A percentile compares a stretch with the other conserved stretches of the same genome.
phyloP scores from a whole-genome alignment of 768 basidiomycete species.

The Trametes cingulata region DNA sequence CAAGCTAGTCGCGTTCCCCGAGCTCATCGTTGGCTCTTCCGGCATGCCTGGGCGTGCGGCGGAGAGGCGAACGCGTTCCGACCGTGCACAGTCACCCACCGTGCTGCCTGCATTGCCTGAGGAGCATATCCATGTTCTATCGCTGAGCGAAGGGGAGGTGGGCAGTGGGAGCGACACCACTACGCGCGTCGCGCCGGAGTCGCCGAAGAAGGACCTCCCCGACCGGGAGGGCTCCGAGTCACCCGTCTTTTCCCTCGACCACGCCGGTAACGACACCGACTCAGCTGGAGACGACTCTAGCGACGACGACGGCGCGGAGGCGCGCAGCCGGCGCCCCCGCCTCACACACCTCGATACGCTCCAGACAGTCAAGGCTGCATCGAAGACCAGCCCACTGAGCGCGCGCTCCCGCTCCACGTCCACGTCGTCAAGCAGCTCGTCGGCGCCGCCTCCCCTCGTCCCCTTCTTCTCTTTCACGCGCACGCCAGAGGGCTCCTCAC shows the following conservation, averaged over 20 bases:
- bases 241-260: constrained; percentile 16
- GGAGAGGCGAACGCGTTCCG: not conserved
- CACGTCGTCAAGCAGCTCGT: constrained; percentile 13
- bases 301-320: not conserved
- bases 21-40: constrained; percentile 48
- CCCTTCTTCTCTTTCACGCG: constrained; percentile 82
- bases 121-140: constrained; percentile 11
- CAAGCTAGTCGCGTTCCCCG: constrained; percentile 75
- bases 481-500: constrained; percentile 72
- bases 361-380: not conserved
- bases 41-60: not conserved
- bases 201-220: constrained; percentile 22
- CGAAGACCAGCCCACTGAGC: not conserved
- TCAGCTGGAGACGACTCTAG: not conserved
- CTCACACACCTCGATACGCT: constrained; percentile 14
- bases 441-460: constrained; percentile 33
- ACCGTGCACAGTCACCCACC: not conserved
- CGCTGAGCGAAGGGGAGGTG: constrained; percentile 15
- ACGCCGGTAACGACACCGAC: constrained; percentile 10
- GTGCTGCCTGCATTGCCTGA: constrained; percentile 13
- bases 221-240: constrained; percentile 16
- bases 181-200: constrained; percentile 26
- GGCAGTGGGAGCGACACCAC: constrained; percentile 29
- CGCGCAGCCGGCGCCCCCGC: not conserved
- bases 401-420: constrained; percentile 21